Evolutionary conservation across 2,329 filamentous ascomycete genomes (phyloP).

Genomic region (Gnomoniopsis sp.): DNA sequence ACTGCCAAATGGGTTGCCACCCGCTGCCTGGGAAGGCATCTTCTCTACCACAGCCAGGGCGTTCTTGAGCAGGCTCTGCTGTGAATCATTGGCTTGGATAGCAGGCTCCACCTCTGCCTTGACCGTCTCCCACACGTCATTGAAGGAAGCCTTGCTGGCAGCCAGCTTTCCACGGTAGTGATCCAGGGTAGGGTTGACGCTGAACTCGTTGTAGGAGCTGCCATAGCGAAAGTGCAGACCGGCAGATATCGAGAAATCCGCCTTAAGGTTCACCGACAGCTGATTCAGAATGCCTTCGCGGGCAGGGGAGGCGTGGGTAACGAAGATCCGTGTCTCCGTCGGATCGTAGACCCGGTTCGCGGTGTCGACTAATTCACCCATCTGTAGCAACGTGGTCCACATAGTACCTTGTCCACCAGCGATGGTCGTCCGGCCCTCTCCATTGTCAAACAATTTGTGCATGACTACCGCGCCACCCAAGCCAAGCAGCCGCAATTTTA

Average conservation of each 20-base stretch:
- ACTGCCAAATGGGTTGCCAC: constrained; percentile 94
- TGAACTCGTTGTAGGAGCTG: constrained; percentile 99
- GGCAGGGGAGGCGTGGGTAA: constrained; percentile 94
- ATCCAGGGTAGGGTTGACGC: constrained; percentile 94
- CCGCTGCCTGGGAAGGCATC: constrained; percentile 93
- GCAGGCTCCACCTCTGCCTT: constrained; percentile 94
- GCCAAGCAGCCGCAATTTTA: constrained; percentile 91
- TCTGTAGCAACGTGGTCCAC: constrained; percentile 98
- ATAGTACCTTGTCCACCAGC: constrained; percentile 97
- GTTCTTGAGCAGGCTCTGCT: constrained; percentile 87
- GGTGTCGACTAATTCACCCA: constrained; percentile 96
- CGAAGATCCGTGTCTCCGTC: constrained; percentile 92
- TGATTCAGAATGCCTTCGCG: constrained; percentile 96
- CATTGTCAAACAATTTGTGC: constrained; percentile 99
- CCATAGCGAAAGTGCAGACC: constrained; percentile 98
- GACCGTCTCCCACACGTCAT: constrained; percentile 99
- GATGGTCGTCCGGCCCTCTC: constrained; percentile 95
- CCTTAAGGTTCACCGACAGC: constrained; percentile 93
- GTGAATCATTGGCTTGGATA: constrained; percentile 87
- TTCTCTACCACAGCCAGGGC: constrained; percentile 93
- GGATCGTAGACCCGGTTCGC: constrained; percentile 98
- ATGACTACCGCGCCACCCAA: constrained; percentile 96
- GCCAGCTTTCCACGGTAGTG: constrained; percentile 98
- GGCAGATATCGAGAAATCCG: constrained; percentile 96
- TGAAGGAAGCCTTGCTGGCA: constrained; percentile 96